These are phyloP conservation scores for Colletotrichum neosansevieriae DNA, from an alignment of 2,329 filamentous ascomycete species.

Conservation along the genomic window DNA sequence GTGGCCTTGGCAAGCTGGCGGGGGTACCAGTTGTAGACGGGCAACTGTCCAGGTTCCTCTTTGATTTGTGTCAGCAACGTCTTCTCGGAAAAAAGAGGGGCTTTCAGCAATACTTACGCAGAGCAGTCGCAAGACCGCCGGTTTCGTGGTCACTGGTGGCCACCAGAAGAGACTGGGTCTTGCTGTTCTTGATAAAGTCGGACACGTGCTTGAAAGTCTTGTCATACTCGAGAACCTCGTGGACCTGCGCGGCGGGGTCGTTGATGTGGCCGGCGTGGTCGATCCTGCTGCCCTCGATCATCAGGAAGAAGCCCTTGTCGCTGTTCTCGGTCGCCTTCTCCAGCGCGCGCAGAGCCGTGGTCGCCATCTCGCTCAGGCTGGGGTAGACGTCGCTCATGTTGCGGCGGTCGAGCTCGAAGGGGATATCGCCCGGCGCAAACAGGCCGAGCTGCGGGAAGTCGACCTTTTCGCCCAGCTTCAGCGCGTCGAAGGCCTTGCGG, in stretches of 20 bases:
- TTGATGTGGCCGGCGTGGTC: slow-evolving; percentile 94
- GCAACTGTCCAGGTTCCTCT: slow-evolving; percentile 64
- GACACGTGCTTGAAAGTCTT: slow-evolving; percentile 84
- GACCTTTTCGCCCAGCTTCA: slow-evolving; percentile 75
- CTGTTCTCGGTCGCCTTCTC: slow-evolving; percentile 84
- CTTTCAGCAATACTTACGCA: slow-evolving; percentile 65
- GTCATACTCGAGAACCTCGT: slow-evolving; percentile 97
- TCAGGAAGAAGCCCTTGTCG: slow-evolving; percentile 96
- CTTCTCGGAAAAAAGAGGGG: slow-evolving; percentile 45
- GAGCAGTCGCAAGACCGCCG: slow-evolving; percentile 84
- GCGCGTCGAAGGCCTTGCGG: slow-evolving; percentile 79
- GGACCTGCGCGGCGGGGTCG: slow-evolving; percentile 85
- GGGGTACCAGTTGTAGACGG: slow-evolving; percentile 83
- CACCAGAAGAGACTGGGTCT: slow-evolving; percentile 83
- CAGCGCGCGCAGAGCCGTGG: slow-evolving; percentile 82
- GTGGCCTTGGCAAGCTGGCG: slow-evolving; percentile 80
- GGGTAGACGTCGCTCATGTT: slow-evolving; percentile 85
- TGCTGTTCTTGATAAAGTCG: slow-evolving; percentile 82
- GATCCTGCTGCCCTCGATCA: slow-evolving; percentile 97
- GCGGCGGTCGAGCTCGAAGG: slow-evolving; percentile 91
- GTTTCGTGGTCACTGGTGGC: slow-evolving; percentile 97
- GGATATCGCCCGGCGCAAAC: slow-evolving; percentile 85
- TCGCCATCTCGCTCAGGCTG: slow-evolving; percentile 90
- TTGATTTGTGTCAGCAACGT: slow-evolving; percentile 45
- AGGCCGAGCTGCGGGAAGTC: slow-evolving; percentile 88